Evolutionary conservation across 192 early-diverging fungal species (phyloP).

Genomic region (Phlyctochytrium arcticum): DNA sequence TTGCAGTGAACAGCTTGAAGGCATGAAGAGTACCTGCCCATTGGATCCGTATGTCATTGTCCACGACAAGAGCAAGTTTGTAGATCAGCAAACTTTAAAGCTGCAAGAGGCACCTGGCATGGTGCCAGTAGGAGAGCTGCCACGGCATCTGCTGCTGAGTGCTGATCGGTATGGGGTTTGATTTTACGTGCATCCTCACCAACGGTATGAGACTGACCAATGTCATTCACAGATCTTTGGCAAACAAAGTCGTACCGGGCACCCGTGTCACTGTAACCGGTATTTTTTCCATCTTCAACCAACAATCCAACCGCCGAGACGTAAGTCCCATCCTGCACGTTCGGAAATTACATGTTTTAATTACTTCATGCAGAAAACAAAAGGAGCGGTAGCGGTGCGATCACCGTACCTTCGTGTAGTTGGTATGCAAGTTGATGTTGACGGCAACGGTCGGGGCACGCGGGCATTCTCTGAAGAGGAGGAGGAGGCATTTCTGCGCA

Average conservation of each 20-base stretch:
- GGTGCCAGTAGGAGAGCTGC: slow-evolving; percentile 97
- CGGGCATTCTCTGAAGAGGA: slow-evolving; percentile 83
- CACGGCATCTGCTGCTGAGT: slow-evolving; percentile 87
- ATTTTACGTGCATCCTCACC: neutral
- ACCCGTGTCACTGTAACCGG: slow-evolving; percentile 89
- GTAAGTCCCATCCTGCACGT: neutral
- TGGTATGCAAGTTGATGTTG: slow-evolving; percentile 80
- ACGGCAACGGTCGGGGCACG: slow-evolving; percentile 55
- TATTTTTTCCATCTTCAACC: slow-evolving; percentile 90
- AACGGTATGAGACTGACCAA: too few species aligned
- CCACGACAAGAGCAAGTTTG: slow-evolving; percentile 92
- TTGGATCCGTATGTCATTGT: slow-evolving; percentile 92
- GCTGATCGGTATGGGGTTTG: slow-evolving; percentile 64
- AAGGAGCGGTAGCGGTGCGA: slow-evolving; percentile 82
- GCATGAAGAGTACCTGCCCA: slow-evolving; percentile 52
- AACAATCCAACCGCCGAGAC: slow-evolving; percentile 36
- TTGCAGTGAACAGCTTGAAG: neutral
- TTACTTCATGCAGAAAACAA: slow-evolving; percentile 52
- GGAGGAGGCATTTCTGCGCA: slow-evolving; percentile 85
- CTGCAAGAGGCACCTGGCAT: slow-evolving; percentile 96
- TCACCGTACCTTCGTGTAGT: slow-evolving; percentile 93
- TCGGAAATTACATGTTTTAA: neutral
- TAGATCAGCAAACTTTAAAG: slow-evolving; percentile 96
- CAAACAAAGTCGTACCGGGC: slow-evolving; percentile 91
- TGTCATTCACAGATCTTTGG: slow-evolving; percentile 55